Base-by-base conservation (phyloP, 495 filamentous ascomycete genomes). In the Neurospora sp. region DNA sequence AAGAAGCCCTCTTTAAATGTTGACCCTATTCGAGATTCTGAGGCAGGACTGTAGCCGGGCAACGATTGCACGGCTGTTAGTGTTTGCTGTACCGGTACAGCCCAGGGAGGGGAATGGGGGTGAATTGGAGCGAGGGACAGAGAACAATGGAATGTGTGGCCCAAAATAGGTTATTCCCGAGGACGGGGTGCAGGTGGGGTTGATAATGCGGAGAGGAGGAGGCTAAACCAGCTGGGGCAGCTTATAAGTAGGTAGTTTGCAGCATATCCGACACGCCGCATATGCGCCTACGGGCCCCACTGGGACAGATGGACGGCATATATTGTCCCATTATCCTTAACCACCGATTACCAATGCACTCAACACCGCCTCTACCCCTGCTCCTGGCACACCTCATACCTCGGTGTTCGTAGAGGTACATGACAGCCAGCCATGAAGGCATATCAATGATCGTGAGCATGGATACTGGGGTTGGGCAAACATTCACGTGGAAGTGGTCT, bases 181-280 rank as follows among this genome's bases (percentile, higher is more conserved):
- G 69, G 69, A 45, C 5, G 27, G 35, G 35, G 61, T 65, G 53
- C 31, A 31, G 53, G 42, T 42, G 61, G 65, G 38, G 38, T 73
- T 70, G 41, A 65, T 53, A 40, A 65, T 71, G 73, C 35, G 72
- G 73, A 71, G 69, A 2, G 73, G 70, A 76, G 72, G 44, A 70
- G 68, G 72, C 45, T 75, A 71, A 41, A 48, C 72, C 70, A 74
- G 70, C 73, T 72, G 77, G 70, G 68, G 71, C 72, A 75, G 69
- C 73, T 69, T 78, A 74, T 76, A 68, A 73, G 71, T 70, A 65
- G 53, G 71, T 70, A 65, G 53, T 65, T 73, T 59, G 73, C 40
- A 68, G 71, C 70, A 70, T 69, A 72, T 22, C 65, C 73, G 73
- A 72, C 69, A 69, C 70, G 71, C 73, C 71, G 53, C 53, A 61